Base-by-base conservation (phyloP, 2,329 filamentous ascomycete genomes). In the Sporothrix pseudoabietina region DNA sequence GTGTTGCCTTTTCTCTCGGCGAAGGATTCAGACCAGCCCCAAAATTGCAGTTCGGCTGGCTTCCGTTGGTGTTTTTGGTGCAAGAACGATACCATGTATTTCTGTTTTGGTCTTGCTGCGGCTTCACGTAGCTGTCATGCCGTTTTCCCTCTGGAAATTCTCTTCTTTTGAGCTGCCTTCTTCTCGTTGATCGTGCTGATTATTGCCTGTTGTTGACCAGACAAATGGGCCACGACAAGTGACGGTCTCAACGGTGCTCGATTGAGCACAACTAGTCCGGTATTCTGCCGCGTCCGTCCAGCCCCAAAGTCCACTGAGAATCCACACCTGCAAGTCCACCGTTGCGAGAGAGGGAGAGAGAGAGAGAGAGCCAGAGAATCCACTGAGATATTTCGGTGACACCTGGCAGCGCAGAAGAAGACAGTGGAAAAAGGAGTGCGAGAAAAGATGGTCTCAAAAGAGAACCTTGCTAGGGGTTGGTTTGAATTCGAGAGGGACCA, bases 391-490 rank as follows among this genome's bases (percentile, higher is more conserved):
- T 63, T 22, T 44, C 59, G 14, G 14, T 5, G 30, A 35, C 14
- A 26, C 10, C n/a, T n/a, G n/a, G n/a, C n/a, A n/a, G n/a, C n/a
- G n/a, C n/a, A n/a, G n/a, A n/a, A n/a, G n/a, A n/a, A n/a, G n/a
- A n/a, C n/a, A n/a, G n/a, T 63, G 59, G 59, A 63, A 1, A 47
- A 49, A n/a, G 3, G 8, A 19, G 57, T 4, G 16, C 57, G 4
- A 61, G 2, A 19, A 32, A 16, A 47, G 14, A 9, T n/a, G 19
- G 16, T 12, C 32, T 10, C 19, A n/a, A 41, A 19, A 66, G 6
- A 30, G 63, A 49, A 66, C 63, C 22, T 66, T 49, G 63, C 63
- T 47, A 39, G 63, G 63, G 39, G 63, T 16, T 66, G 41, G 63
- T 66, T 66, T 49, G 9, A 26, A 30, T 66, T 30, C 8, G 12